Conservation (phyloP, 1,284 basidiomycete genomes). For the Leucoagaricus sp. region DNA sequence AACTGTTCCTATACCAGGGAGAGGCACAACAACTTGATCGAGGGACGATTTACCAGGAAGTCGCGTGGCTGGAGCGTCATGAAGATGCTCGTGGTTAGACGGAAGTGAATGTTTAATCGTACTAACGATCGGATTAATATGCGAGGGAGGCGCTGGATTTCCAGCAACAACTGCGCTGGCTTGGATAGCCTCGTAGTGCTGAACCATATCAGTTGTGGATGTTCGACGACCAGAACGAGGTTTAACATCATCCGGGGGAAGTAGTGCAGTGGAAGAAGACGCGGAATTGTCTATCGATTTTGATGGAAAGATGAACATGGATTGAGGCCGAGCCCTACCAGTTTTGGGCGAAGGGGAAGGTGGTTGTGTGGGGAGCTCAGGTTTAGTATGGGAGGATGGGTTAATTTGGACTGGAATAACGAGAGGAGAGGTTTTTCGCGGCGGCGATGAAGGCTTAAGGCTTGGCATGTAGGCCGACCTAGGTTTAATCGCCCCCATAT, state of each 20-base stretch:
- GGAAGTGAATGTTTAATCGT: conserved; percentile 23
- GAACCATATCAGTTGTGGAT: conserved; percentile 83
- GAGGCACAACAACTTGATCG: conserved; percentile 3
- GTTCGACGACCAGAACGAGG: conserved; percentile 53
- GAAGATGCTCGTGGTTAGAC: conserved; percentile 11
- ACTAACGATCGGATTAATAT: conserved; percentile 32
- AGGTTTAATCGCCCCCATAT: background rate
- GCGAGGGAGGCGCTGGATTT: conserved; percentile 28
- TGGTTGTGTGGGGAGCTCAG: conserved; percentile 19
- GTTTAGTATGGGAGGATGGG: conserved; percentile 4
- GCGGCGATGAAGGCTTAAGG: conserved; percentile 15
- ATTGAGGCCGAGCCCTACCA: conserved; percentile 64
- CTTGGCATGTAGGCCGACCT: conserved; percentile 10
- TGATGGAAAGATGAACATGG: conserved; percentile 70
- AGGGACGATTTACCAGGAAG: background rate
- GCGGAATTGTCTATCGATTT: conserved; percentile 41
- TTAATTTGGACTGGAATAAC: background rate
- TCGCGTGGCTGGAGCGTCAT: background rate
- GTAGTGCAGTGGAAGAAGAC: conserved; percentile 30
- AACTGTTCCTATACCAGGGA: conserved; percentile 9
- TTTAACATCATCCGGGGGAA: conserved; percentile 43
- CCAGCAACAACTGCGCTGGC: conserved; percentile 34
- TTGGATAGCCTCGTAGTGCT: conserved; percentile 67
- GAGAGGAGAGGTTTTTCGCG: conserved; percentile 13
- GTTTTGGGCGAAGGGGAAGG: conserved; percentile 33